Evolutionary conservation across 441 rosid genomes (phyloP).

Genomic region (Mallotus japonicus): DNA sequence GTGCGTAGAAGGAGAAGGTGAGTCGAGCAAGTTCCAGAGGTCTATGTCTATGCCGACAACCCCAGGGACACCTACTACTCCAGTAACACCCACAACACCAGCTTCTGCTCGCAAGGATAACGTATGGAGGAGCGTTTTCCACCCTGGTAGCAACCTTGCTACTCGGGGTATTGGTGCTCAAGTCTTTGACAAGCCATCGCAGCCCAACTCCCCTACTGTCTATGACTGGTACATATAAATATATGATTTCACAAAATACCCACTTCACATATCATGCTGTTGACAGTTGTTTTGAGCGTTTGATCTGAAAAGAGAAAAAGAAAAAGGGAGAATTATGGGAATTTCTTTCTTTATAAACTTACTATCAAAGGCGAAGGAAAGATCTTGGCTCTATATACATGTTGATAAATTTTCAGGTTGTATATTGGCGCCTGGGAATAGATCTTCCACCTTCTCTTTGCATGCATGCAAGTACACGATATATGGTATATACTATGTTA

Average conservation of each 20-base stretch:
- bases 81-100: constrained; percentile 65
- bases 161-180: constrained; percentile 64
- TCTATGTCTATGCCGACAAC: constrained; percentile 46
- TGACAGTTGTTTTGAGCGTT: not conserved
- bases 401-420: constrained; percentile 21
- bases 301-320: not conserved
- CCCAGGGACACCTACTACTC: constrained; percentile 61
- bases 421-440: constrained; percentile 55
- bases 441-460: constrained; percentile 18
- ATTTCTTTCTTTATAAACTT: too few relatives aligned
- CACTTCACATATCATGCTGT: not conserved
- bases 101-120: constrained; percentile 63
- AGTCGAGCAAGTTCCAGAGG: constrained; percentile 41
- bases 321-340: not conserved
- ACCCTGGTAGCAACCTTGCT: constrained; percentile 92
- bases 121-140: constrained; percentile 96
- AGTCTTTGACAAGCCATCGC: constrained; percentile 59
- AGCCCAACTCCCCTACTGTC: constrained; percentile 84
- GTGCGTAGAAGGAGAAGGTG: constrained; percentile 19
- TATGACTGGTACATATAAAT: constrained; percentile 69
- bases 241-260: too few relatives aligned
- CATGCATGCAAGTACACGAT: constrained; percentile 14
- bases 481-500: not conserved
- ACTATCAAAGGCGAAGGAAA: not conserved
- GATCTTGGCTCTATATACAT: not conserved